A percentile compares a stretch with the other conserved stretches of the same genome.
These are phyloP conservation scores for Tuber brumale DNA, from an alignment of 495 filamentous ascomycete genomes.

Conservation along the genomic window DNA sequence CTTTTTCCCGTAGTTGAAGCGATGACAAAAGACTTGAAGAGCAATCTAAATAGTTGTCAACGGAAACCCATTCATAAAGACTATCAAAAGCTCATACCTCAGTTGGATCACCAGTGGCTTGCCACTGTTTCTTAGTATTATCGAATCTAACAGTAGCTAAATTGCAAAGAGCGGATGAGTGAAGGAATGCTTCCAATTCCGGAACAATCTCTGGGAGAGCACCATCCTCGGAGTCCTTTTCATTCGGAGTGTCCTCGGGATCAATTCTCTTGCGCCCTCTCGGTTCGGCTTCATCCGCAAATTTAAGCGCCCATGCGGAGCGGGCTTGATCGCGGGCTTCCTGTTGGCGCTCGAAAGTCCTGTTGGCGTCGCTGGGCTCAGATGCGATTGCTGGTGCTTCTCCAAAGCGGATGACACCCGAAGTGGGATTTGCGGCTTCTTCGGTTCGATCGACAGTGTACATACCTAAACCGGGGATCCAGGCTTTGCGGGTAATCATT, in stretches of 20 bases:
- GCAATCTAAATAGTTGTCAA: conserved; percentile 54
- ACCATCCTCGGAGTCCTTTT: conserved; percentile 33
- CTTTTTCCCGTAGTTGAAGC: conserved; percentile 59
- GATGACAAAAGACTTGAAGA: conserved; percentile 67
- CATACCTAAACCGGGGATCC: conserved; percentile 59
- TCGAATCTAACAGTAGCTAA: conserved; percentile 62
- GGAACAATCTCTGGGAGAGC: conserved; percentile 41
- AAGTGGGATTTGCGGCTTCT: conserved; percentile 55
- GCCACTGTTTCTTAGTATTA: conserved; percentile 53
- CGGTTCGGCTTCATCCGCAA: conserved; percentile 29
- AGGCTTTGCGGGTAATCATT: conserved; percentile 72
- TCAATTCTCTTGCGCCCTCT: conserved; percentile 23
- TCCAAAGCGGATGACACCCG: conserved; percentile 32
- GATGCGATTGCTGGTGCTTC: conserved; percentile 25
- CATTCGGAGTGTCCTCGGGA: conserved; percentile 35
- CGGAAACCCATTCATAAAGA: conserved; percentile 49
- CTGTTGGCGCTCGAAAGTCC: conserved; percentile 32
- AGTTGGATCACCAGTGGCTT: conserved; percentile 72
- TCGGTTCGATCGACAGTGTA: conserved; percentile 56
- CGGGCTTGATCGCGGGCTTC: conserved; percentile 34
- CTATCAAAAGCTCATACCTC: conserved; percentile 69
- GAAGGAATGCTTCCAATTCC: conserved; percentile 58
- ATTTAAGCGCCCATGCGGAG: conserved; percentile 35
- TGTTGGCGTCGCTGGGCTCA: conserved; percentile 27
- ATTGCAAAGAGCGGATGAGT: conserved; percentile 71